Evolutionary conservation across 176 grass and related monocot genomes (phyloP).

Genomic region (Musa beccarii): DNA sequence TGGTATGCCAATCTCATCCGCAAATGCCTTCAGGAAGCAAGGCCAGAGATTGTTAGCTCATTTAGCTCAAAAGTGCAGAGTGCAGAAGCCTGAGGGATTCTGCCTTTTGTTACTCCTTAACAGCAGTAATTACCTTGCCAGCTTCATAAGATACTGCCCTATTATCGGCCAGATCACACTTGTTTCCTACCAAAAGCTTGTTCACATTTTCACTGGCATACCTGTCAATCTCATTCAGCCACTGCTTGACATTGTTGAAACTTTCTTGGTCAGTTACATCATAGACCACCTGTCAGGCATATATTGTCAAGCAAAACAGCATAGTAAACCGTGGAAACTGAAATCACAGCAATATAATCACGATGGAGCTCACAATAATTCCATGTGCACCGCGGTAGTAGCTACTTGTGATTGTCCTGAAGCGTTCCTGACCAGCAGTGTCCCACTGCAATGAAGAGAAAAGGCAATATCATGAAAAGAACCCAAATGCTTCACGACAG

Average conservation of each 20-base stretch:
- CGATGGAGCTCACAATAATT: conserved; percentile 39
- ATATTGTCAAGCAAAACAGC: too few relatives aligned
- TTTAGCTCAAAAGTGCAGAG: too few relatives aligned
- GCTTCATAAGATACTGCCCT: conserved; percentile 52
- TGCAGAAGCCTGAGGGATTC: too few relatives aligned
- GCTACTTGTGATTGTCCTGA: conserved; percentile 69
- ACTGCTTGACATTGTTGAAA: conserved; percentile 15
- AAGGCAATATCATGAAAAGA: conserved; percentile 5
- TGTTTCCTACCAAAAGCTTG: conserved; percentile 31
- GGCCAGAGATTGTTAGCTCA: too few relatives aligned
- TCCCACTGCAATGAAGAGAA: conserved; percentile 42
- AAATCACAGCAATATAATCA: neutral
- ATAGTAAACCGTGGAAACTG: too few relatives aligned
- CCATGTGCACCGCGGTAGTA: conserved; percentile 71
- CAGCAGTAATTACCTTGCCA: conserved; percentile 37
- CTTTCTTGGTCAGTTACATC: conserved; percentile 67
- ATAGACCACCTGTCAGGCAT: conserved; percentile 39
- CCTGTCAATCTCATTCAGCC: conserved; percentile 61
- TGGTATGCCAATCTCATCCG: conserved; percentile 49
- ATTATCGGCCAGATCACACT: conserved; percentile 36
- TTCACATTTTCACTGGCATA: conserved; percentile 68
- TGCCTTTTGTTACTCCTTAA: conserved; percentile 5
- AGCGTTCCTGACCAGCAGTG: conserved; percentile 67
- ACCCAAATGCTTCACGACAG: neutral
- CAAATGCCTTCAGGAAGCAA: conserved; percentile 28